Conservation (phyloP, 352 stramenopile species). For the Pythium scleroteichum region DNA sequence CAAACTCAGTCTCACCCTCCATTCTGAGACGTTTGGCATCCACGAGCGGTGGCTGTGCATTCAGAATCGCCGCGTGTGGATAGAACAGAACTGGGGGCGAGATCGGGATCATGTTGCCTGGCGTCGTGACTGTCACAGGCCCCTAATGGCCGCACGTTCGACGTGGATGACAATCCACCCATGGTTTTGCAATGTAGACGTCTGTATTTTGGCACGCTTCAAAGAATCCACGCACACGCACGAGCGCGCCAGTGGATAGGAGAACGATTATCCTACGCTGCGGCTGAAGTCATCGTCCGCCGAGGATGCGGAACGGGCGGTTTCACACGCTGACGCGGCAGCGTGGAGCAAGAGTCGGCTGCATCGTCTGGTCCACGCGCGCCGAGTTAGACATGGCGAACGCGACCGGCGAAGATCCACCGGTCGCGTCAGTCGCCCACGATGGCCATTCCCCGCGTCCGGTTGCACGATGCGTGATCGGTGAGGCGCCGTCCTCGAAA, state of each 20-base stretch:
- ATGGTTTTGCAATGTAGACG: background rate
- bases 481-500: conserved; percentile 3
- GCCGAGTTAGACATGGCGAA: background rate
- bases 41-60: conserved; percentile 17
- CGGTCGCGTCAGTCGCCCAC: background rate
- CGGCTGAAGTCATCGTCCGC: too few species aligned
- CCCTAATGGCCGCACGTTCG: background rate
- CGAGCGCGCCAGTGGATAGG: too few species aligned
- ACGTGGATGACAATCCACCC: background rate
- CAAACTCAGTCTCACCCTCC: conserved; percentile 17
- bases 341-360: too few species aligned
- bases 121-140: too few species aligned
- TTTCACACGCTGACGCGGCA: too few species aligned
- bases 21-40: background rate
- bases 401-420: background rate
- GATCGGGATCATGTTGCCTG: background rate
- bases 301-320: too few species aligned
- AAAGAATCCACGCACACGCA: too few species aligned
- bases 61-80: conserved; percentile 11
- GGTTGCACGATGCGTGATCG: background rate
- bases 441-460: background rate
- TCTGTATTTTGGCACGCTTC: too few species aligned
- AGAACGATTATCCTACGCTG: too few species aligned
- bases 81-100: conserved; percentile 9
- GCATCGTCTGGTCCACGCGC: too few species aligned